phyloP scores from a whole-genome alignment of 164 flowering plant species.

The Chimonanthus praecox region DNA sequence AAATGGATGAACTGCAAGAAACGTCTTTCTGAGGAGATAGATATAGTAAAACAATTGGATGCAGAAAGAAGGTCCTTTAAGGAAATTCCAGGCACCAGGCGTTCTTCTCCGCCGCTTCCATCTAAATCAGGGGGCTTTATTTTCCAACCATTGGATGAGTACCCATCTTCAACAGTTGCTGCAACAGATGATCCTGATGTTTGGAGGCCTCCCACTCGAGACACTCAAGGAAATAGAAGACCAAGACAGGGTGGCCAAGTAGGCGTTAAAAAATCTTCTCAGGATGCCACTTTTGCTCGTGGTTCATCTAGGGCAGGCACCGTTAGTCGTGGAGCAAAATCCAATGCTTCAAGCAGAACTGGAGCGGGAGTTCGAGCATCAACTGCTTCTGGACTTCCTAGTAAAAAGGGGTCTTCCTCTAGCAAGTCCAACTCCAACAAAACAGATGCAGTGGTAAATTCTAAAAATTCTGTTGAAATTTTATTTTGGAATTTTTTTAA shows the following conservation, averaged over 20 bases:
- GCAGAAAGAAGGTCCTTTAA: conserved; percentile 83
- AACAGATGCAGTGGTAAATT: conserved; percentile 54
- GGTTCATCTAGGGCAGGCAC: conserved; percentile 47
- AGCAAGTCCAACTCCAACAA: conserved; percentile 52
- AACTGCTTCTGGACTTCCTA: conserved; percentile 35
- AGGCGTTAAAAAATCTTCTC: conserved; percentile 71
- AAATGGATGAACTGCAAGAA: conserved; percentile 98
- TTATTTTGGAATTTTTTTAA: too few relatives aligned
- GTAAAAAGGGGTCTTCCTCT: conserved; percentile 56
- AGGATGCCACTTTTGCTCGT: conserved; percentile 87
- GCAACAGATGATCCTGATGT: conserved; percentile 96
- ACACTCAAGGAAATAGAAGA: conserved; percentile 46
- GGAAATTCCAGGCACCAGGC: conserved; percentile 47
- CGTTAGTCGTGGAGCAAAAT: conserved; percentile 66
- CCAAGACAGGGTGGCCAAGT: conserved; percentile 64
- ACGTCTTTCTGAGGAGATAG: conserved; percentile 75
- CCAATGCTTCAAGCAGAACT: conserved; percentile 44
- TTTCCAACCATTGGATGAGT: conserved; percentile 92
- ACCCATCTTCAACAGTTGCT: conserved; percentile 78
- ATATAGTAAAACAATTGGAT: conserved; percentile 88
- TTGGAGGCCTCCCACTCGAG: conserved; percentile 94
- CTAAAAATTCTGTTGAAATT: too few relatives aligned
- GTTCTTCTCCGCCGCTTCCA: conserved; percentile 77
- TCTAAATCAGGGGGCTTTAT: conserved; percentile 59
- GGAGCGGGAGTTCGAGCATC: conserved; percentile 68